phyloP scores from a whole-genome alignment of 176 grass and related monocot genomes.

The Lolium perenne region DNA sequence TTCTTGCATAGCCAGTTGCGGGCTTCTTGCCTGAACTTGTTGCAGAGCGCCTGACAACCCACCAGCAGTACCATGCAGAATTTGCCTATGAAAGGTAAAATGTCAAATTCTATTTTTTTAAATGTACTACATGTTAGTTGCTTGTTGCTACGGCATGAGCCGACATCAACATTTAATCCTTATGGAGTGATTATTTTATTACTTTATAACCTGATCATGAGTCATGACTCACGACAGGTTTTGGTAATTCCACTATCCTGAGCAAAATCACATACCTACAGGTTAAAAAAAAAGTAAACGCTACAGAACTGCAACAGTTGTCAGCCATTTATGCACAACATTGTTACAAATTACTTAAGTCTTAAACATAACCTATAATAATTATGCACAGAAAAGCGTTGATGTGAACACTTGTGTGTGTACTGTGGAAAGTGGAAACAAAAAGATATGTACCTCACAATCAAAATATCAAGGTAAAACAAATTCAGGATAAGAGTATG shows the following conservation, averaged over 20 bases:
- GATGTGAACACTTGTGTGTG: not conserved
- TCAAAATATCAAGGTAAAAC: not conserved
- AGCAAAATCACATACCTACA: conserved; percentile 5
- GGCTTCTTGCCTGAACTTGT: conserved; percentile 73
- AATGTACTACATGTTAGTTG: conserved; percentile 7
- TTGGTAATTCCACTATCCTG: conserved; percentile 11
- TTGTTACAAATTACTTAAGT: not conserved
- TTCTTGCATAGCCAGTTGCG: conserved; percentile 54
- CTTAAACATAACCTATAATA: conserved; percentile 22
- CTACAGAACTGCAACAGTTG: conserved; percentile 1
- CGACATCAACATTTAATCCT: conserved; percentile 3
- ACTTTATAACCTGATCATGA: not conserved
- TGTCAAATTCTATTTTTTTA: conserved; percentile 11
- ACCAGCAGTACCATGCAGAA: conserved; percentile 69
- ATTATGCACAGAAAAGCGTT: not conserved
- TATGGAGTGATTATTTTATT: not conserved
- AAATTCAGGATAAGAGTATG: conserved; percentile 22
- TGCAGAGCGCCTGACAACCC: conserved; percentile 67
- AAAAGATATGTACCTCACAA: not conserved
- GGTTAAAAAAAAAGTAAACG: not conserved
- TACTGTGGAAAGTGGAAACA: not conserved
- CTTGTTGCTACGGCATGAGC: conserved; percentile 8
- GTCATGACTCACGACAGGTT: conserved; percentile 20
- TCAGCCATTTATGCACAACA: conserved; percentile 17
- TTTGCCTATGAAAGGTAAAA: conserved; percentile 54